These are phyloP conservation scores for Phytophthora agathidicida DNA, from an alignment of 352 stramenopile genomes.

Conservation along the genomic window DNA sequence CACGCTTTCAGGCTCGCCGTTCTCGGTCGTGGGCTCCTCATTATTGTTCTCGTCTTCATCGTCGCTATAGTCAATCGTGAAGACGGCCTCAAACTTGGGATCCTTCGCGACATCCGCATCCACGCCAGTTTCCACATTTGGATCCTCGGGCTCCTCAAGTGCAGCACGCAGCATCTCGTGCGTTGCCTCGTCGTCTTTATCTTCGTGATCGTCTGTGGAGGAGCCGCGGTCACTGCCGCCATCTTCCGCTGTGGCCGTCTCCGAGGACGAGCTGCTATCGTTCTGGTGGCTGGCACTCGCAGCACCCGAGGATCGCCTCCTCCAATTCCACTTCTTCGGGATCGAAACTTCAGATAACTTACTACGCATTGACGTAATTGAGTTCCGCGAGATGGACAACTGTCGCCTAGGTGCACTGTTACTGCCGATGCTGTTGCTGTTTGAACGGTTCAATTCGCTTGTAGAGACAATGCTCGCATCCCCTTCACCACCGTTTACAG, in stretches of 20 bases:
- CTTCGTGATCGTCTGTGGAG: constrained; percentile 50
- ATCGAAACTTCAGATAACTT: constrained; percentile 76
- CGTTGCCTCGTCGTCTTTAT: constrained; percentile 45
- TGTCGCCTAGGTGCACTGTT: constrained; percentile 33
- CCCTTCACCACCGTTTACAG: constrained; percentile 74
- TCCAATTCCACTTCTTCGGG: constrained; percentile 64
- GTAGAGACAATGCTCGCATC: constrained; percentile 77
- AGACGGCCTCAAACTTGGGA: constrained; percentile 70
- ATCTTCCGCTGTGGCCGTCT: constrained; percentile 68
- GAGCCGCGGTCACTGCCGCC: constrained; percentile 68
- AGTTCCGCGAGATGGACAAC: constrained; percentile 62
- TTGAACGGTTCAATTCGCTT: constrained; percentile 39
- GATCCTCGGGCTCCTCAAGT: constrained; percentile 40
- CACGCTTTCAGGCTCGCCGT: not conserved
- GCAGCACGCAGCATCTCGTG: constrained; percentile 47
- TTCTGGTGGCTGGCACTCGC: constrained; percentile 47
- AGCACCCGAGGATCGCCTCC: constrained; percentile 43
- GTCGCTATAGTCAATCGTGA: constrained; percentile 85
- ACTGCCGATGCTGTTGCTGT: constrained; percentile 29
- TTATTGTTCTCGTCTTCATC: constrained; percentile 60
- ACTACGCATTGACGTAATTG: constrained; percentile 56
- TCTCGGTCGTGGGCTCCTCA: constrained; percentile 5
- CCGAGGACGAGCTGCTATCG: constrained; percentile 65
- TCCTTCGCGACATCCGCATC: constrained; percentile 25
- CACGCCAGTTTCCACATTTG: constrained; percentile 12